Evolutionary conservation across 148 eudicot genomes (phyloP).

Genomic region (Fagopyrum esculentum): DNA sequence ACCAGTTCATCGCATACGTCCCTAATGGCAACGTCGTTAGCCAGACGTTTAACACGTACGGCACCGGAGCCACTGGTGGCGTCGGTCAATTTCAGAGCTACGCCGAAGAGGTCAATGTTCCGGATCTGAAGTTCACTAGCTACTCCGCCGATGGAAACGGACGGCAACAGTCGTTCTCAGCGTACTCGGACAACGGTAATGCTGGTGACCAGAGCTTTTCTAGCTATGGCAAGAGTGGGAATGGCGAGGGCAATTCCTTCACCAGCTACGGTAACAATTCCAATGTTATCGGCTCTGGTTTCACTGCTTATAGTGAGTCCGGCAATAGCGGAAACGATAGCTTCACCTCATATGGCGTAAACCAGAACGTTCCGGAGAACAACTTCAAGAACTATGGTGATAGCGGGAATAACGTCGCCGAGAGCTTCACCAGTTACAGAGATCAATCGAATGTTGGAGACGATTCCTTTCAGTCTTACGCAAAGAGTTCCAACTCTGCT

Average conservation of each 20-base stretch:
- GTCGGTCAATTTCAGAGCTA: slow-evolving; percentile 36
- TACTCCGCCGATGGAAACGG: slow-evolving; percentile 55
- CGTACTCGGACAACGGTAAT: slow-evolving; percentile 32
- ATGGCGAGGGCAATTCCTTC: slow-evolving; percentile 31
- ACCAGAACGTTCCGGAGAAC: slow-evolving; percentile 43
- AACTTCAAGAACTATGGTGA: slow-evolving; percentile 35
- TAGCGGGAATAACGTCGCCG: slow-evolving; percentile 30
- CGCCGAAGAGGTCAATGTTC: slow-evolving; percentile 31
- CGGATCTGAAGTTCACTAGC: slow-evolving; percentile 42
- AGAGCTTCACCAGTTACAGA: slow-evolving; percentile 40
- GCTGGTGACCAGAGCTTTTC: slow-evolving; percentile 42
- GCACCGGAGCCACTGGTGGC: slow-evolving; percentile 49
- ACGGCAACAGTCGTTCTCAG: slow-evolving; percentile 23
- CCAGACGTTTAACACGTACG: slow-evolving; percentile 51
- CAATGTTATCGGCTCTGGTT: slow-evolving; percentile 38
- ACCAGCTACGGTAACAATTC: slow-evolving; percentile 30
- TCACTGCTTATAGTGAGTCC: slow-evolving; percentile 28
- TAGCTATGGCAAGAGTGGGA: slow-evolving; percentile 52
- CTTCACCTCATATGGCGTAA: slow-evolving; percentile 39
- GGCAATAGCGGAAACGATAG: slow-evolving; percentile 34
- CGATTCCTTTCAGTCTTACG: slow-evolving; percentile 40
- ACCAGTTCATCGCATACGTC: slow-evolving; percentile 40
- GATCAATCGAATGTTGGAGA: slow-evolving; percentile 48
- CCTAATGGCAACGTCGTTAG: slow-evolving; percentile 30
- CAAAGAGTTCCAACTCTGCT: slow-evolving; percentile 35